These are phyloP conservation scores for Dothidotthia symphoricarpi DNA, from an alignment of 2,329 filamentous ascomycete genomes.

Conservation along the genomic window DNA sequence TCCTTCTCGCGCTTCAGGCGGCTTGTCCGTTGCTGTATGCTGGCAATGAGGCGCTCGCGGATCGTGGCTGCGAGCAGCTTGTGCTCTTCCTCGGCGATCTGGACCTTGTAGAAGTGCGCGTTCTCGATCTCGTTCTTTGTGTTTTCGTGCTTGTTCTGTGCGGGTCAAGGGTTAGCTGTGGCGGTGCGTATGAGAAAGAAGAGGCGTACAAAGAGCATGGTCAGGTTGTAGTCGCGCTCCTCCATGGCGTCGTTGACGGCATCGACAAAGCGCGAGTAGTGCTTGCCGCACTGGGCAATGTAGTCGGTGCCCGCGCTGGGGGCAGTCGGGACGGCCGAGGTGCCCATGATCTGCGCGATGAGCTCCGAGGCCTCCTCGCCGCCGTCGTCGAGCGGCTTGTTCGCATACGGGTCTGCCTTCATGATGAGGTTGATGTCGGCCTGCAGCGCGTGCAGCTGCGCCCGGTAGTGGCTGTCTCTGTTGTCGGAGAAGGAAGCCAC, in stretches of 20 bases:
- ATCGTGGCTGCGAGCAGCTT: constrained; percentile 58
- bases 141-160: constrained; percentile 57
- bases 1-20: constrained; percentile 64
- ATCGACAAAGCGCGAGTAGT: constrained; percentile 81
- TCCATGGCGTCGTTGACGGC: constrained; percentile 87
- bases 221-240: constrained; percentile 78
- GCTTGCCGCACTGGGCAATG: constrained; percentile 66
- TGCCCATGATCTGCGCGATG: constrained; percentile 47
- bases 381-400: constrained; percentile 64
- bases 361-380: constrained; percentile 66
- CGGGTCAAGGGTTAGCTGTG: constrained; percentile 13
- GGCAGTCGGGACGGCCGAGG: constrained; percentile 38
- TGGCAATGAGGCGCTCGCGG: constrained; percentile 60
- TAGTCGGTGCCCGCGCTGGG: constrained; percentile 66
- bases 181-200: background rate
- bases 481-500: constrained; percentile 76
- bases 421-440: constrained; percentile 84
- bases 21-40: constrained; percentile 57
- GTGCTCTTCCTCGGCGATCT: constrained; percentile 63
- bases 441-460: constrained; percentile 88
- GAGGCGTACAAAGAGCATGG: constrained; percentile 70
- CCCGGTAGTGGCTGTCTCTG: constrained; percentile 78
- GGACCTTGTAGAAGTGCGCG: constrained; percentile 58
- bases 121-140: constrained; percentile 57
- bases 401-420: constrained; percentile 76